Evolutionary conservation across 2,329 filamentous ascomycete species (phyloP), one percentile per base, ranked within the genome.

Genomic region (Sarocladiaceae sp.): DNA sequence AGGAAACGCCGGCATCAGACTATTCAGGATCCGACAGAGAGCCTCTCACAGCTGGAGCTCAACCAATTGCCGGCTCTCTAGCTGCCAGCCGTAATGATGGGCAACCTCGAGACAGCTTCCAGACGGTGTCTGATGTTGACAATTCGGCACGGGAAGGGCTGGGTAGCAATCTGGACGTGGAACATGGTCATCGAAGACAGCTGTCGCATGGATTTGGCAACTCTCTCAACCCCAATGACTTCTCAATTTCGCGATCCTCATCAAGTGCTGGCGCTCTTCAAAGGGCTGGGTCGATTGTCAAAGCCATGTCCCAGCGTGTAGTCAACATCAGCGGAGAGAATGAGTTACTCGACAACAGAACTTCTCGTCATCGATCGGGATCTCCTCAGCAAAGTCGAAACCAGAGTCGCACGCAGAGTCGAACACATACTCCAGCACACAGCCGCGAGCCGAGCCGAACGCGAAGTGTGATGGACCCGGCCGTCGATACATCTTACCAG

Each of bases 271-370:
- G 76, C 20, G 83, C 85, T 15, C 62, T 90, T 43, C 78, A 75
- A 19, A 74, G 80, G 53, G 85, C 85, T 48, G 79, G 85, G 34
- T 87, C 85, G 7, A 87, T 89, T 54, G 79, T 90, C 64, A 78
- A 85, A 51, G 80, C 80, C 49, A 95, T 98, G 81, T 97, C 94
- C 24, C 90, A 96, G 67, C 88, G 93, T 69, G 90, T 98, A 45
- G 93, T 98, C 58, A 97, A 97, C 58, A 78, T 98, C 55, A 95
- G 89, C 65, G 95, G 95, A 59, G 93, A 97, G 57, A 84, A 83
- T 4, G 88, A 96, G 54, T 69, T 87, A 16, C 73, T 90, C 13
- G 88, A 95, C 60, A 81, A 85, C 50, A 81, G 78, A 43, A 73
- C 82, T 19, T 74, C 79, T 33, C 73, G 79, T 39, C 68, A 70